Evolutionary conservation across 2,329 filamentous ascomycete genomes (phyloP), one percentile per base, ranked within the genome.

Genomic region (Ascochyta pisi): DNA sequence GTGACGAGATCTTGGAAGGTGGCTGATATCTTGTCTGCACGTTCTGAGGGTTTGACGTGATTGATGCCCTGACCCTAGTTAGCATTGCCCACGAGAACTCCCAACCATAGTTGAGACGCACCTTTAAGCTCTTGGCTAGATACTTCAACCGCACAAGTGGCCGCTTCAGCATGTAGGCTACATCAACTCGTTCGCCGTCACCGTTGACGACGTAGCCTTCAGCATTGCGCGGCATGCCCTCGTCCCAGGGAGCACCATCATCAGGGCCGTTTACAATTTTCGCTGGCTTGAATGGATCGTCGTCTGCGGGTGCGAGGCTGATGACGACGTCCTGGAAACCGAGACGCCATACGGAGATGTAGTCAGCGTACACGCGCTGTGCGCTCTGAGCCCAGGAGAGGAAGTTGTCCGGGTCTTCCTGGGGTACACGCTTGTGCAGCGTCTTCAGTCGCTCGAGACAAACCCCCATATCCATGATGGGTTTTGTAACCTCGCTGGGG

Each of bases 301-400:
- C 86, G 31, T 88, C 86, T 4, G 86, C 85, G 7, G 92, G 90
- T 1, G 92, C 92, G 31, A 98, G 85, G 71, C 96, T 98, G 66
- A 99, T 91, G 45, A 98, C 87, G 19, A 99, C 86, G 71, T 96
- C 93, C 68, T 96, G 90, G 75, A 98, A 99, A 0, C 95, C 95
- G 43, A 98, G 83, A 27, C 92, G 85, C 95, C 95, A 99, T 7
- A 89, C 88, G 69, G 87, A 86, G 29, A 98, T 82, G 73, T 98
- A 99, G 68, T 91, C 88, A 58, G 87, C 83, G 73, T 99, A 99
- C 9, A 94, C 84, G 51, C 88, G 86, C 41, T 90, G 86, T 0
- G 91, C 88, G 19, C 85, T 86, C 52, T 92, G 86, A 2, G 93
- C 89, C 95, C 95, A 99, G 37, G 82, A 83, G 9, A 96, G 81